Evolutionary conservation across 1,284 basidiomycete species (phyloP).

Genomic region (Ustilago esculenta): DNA sequence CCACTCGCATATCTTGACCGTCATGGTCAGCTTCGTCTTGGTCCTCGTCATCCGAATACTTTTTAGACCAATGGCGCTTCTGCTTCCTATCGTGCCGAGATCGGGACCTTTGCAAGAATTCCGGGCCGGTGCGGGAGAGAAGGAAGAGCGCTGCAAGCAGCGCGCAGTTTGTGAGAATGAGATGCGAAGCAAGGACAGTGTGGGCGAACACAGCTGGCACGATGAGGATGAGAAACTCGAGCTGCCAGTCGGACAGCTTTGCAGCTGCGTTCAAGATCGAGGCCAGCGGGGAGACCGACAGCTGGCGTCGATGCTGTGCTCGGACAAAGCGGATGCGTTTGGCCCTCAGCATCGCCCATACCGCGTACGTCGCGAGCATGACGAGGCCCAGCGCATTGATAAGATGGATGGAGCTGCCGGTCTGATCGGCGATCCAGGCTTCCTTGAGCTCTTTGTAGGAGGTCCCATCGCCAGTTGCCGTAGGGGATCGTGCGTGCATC

Average conservation of each 20-base stretch:
- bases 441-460: constrained; percentile 85
- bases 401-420: constrained; percentile 79
- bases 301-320: neutral
- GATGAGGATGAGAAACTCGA: constrained; percentile 77
- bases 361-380: constrained; percentile 74
- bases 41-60: constrained; percentile 41
- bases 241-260: constrained; percentile 30
- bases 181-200: constrained; percentile 76
- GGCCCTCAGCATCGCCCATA: constrained; percentile 19
- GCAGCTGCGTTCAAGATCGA: neutral
- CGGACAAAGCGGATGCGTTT: constrained; percentile 23
- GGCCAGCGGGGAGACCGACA: neutral
- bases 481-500: neutral
- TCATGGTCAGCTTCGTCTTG: constrained; percentile 1
- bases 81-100: neutral
- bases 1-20: neutral
- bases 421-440: constrained; percentile 82
- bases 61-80: constrained; percentile 50
- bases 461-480: neutral
- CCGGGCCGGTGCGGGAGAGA: constrained; percentile 1
- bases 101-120: neutral
- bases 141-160: constrained; percentile 32
- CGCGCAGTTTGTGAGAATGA: constrained; percentile 73
- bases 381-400: constrained; percentile 79
- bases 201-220: constrained; percentile 81